Conservation (phyloP, 306 rosid genomes). For the Prunus persica region Prunus_persica_NCBIv2 NC_034016.1:21973501-21974000, state of each 20-base stretch:
- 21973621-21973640: conserved; percentile 75
- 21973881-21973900: conserved; percentile 90
- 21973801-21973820: not conserved
- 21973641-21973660: conserved; percentile 75
- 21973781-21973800: too few relatives aligned
- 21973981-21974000: conserved; percentile 61
- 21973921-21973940: not conserved
- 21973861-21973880: conserved; percentile 86
- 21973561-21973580: conserved; percentile 45
- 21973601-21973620: conserved; percentile 77
- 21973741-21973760: not conserved
- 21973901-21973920: conserved; percentile 54
- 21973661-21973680: conserved; percentile 74
- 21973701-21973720: conserved; percentile 94
- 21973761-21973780: not conserved
- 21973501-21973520: not conserved
- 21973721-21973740: not conserved
- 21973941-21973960: not conserved
- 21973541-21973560: not conserved
- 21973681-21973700: conserved; percentile 94
- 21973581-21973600: conserved; percentile 94
- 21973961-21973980: conserved; percentile 8
- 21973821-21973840: conserved; percentile 19
- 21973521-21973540: not conserved
- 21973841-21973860: conserved; percentile 88